These are phyloP conservation scores for Brassica cretica DNA, from an alignment of 345 rosid genomes.

Conservation along the genomic window DNA sequence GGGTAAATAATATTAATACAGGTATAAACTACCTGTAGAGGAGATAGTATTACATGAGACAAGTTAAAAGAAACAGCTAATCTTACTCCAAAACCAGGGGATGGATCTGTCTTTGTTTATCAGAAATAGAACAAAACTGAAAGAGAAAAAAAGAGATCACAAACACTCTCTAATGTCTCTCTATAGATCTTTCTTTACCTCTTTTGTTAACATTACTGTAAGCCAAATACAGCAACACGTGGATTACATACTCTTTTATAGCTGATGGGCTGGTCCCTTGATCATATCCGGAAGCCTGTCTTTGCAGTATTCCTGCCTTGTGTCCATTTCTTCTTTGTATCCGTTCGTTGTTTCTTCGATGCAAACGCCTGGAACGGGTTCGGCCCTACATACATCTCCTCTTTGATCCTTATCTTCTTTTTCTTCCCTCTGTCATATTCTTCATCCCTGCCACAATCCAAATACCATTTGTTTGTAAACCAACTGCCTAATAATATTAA, in stretches of 20 bases:
- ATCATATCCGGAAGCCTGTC: slow-evolving; percentile 37
- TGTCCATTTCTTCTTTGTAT: slow-evolving; percentile 35
- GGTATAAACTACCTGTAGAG: neutral
- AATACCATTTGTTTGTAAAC: slow-evolving; percentile 4
- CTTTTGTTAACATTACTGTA: slow-evolving; percentile 29
- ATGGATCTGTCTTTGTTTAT: neutral
- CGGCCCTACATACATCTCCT: slow-evolving; percentile 52
- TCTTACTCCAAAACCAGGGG: neutral
- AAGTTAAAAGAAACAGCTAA: neutral
- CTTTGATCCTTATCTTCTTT: slow-evolving; percentile 63
- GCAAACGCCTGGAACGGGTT: slow-evolving; percentile 82
- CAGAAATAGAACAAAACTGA: slow-evolving; percentile 29
- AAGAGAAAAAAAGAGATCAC: slow-evolving; percentile 13
- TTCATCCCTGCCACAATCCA: slow-evolving; percentile 66
- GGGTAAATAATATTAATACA: too few relatives aligned
- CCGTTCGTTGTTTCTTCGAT: slow-evolving; percentile 42
- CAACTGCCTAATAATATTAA: neutral
- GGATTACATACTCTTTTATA: slow-evolving; percentile 19
- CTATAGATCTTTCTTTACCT: slow-evolving; percentile 9
- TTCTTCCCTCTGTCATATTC: slow-evolving; percentile 93
- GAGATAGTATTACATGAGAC: neutral
- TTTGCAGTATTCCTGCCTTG: slow-evolving; percentile 29
- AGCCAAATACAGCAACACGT: slow-evolving; percentile 20
- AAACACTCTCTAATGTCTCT: slow-evolving; percentile 10
- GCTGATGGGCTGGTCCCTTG: neutral